Evolutionary conservation across 2,329 filamentous ascomycete genomes (phyloP).

Genomic region (Hypoxylon sp.): DNA sequence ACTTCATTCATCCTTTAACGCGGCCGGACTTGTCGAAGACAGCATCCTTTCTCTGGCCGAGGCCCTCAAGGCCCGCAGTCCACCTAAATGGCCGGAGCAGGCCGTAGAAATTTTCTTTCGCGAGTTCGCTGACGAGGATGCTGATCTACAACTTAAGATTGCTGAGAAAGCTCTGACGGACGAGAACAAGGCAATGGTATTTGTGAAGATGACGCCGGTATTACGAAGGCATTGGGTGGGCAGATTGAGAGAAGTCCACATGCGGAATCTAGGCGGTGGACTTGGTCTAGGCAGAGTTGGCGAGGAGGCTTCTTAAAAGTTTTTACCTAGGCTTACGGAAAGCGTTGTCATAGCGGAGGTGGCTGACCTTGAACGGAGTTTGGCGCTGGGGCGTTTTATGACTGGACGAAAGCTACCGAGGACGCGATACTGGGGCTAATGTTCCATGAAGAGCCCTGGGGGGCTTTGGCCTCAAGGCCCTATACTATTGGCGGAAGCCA

Average conservation of each 20-base stretch:
- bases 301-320: slow-evolving; percentile 49
- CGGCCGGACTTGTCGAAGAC: slow-evolving; percentile 55
- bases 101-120: slow-evolving; percentile 72
- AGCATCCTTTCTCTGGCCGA: slow-evolving; percentile 59
- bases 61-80: slow-evolving; percentile 57
- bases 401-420: slow-evolving; percentile 10
- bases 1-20: slow-evolving; percentile 45
- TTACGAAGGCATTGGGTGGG: slow-evolving; percentile 71
- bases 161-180: slow-evolving; percentile 72
- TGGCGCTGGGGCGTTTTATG: slow-evolving; percentile 29
- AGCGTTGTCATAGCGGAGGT: slow-evolving; percentile 4
- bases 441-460: slow-evolving; percentile 2
- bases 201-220: slow-evolving; percentile 71
- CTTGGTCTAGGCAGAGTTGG: slow-evolving; percentile 54
- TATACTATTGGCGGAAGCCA: slow-evolving; percentile 10
- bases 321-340: background rate
- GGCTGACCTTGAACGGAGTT: slow-evolving; percentile 21
- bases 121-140: slow-evolving; percentile 70
- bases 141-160: slow-evolving; percentile 72
- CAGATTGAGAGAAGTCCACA: slow-evolving; percentile 64
- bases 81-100: slow-evolving; percentile 68
- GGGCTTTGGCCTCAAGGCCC: slow-evolving; percentile 18
- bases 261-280: slow-evolving; percentile 53
- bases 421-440: slow-evolving; percentile 8
- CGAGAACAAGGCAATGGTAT: slow-evolving; percentile 72